A percentile compares a stretch with the other conserved stretches of the same genome.
Conservation (phyloP, 169 alveolate genomes). For the Plasmodium vivax region DNA sequence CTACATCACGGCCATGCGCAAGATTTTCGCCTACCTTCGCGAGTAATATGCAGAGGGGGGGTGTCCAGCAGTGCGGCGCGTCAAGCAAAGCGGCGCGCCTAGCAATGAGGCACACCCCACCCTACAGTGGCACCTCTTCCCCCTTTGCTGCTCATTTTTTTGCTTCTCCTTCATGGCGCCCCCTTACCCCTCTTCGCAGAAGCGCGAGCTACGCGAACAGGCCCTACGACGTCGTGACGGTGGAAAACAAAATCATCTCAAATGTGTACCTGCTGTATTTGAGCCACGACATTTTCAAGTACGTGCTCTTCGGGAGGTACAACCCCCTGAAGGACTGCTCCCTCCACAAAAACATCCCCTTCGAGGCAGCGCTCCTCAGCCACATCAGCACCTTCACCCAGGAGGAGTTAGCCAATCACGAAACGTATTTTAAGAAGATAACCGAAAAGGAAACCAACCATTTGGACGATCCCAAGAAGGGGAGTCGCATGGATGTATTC, state of each 20-base stretch:
- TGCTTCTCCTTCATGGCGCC: neutral
- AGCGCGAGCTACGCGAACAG: constrained; percentile 13
- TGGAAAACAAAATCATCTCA: constrained; percentile 61
- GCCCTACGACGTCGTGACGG: constrained; percentile 28
- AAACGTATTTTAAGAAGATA: constrained; percentile 29
- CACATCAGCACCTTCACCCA: constrained; percentile 51
- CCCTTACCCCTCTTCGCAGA: constrained; percentile 2
- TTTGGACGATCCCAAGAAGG: constrained; percentile 15
- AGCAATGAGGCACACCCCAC: neutral
- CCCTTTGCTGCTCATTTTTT: neutral
- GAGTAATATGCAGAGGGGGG: constrained; percentile 10
- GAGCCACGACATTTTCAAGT: constrained; percentile 25
- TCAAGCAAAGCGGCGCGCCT: no score
- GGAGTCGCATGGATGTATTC: constrained; percentile 54
- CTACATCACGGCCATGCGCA: constrained; percentile 10
- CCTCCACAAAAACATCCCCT: constrained; percentile 4
- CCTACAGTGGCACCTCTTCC: no score
- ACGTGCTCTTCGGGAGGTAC: constrained; percentile 44
- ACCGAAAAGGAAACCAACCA: constrained; percentile 18
- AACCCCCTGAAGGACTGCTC: constrained; percentile 53
- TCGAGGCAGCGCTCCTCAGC: constrained; percentile 55
- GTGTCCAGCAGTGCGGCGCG: no score
- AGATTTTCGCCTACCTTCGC: neutral
- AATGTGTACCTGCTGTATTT: constrained; percentile 44
- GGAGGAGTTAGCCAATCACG: constrained; percentile 19